phyloP scores from a whole-genome alignment of 2,329 filamentous ascomycete species.

The Talaromyces sp. region DNA sequence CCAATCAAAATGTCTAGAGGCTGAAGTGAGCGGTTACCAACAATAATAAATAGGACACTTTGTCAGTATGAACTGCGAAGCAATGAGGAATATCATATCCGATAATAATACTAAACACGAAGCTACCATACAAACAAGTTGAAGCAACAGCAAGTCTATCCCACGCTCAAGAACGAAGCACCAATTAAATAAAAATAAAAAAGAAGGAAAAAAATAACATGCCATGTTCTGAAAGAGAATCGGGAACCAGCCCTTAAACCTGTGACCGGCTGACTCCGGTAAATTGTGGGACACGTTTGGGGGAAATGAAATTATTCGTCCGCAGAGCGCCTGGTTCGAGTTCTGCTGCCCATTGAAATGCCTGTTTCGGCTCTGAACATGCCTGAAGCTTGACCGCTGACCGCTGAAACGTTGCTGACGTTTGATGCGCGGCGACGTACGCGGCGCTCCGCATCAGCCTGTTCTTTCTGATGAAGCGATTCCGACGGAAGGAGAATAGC shows the following conservation, averaged over 20 bases:
- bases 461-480: slow-evolving; percentile 56
- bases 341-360: slow-evolving; percentile 3
- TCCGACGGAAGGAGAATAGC: slow-evolving; percentile 65
- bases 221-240: neutral
- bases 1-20: neutral
- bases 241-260: neutral
- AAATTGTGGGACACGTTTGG: neutral
- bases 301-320: neutral
- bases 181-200: neutral
- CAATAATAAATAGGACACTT: neutral
- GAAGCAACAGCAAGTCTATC: neutral
- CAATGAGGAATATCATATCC: neutral
- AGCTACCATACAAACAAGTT: neutral
- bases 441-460: slow-evolving; percentile 45
- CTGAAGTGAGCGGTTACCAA: neutral
- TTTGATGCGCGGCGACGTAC: slow-evolving; percentile 34
- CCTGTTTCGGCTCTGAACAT: slow-evolving; percentile 4
- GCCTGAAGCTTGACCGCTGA: slow-evolving; percentile 2
- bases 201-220: neutral
- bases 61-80: neutral
- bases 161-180: neutral
- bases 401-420: slow-evolving; percentile 21
- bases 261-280: neutral
- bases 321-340: slow-evolving; percentile 3
- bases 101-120: neutral